A percentile compares a stretch with the other conserved stretches of the same genome.
These are phyloP conservation scores for Trichocomaceae sp. DNA, from an alignment of 2,329 filamentous ascomycete species.

Conservation along the genomic window DNA sequence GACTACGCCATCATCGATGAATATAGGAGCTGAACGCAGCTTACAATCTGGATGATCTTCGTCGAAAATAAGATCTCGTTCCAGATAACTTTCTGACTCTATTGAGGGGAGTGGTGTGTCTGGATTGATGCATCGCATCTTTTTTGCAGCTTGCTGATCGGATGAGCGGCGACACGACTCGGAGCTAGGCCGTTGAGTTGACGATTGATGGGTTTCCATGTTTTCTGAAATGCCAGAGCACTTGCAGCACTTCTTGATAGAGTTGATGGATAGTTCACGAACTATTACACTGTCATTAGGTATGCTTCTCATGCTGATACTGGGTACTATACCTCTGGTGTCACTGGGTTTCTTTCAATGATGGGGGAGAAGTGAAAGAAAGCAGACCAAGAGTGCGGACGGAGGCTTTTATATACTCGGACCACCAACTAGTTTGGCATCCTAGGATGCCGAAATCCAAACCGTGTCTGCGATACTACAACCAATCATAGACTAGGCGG, in stretches of 20 bases:
- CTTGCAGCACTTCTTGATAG: constrained; percentile 6
- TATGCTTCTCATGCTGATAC: neutral
- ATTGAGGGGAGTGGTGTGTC: constrained; percentile 1
- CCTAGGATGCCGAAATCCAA: no score
- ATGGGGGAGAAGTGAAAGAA: no score
- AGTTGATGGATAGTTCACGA: constrained; percentile 5
- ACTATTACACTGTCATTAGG: no score
- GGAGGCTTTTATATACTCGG: no score
- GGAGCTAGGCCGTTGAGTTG: neutral
- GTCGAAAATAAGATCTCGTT: constrained; percentile 3
- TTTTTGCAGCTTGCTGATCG: constrained; percentile 1
- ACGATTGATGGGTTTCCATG: constrained; percentile 3
- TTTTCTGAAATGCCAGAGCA: constrained; percentile 4
- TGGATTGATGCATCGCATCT: constrained; percentile 1
- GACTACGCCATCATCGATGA: neutral
- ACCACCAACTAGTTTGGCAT: no score
- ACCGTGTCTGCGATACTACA: no score
- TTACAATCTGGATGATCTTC: neutral
- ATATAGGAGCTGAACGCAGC: constrained; percentile 1
- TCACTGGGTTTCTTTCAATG: no score
- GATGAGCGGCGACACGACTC: neutral
- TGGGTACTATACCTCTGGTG: no score
- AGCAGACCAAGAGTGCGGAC: no score
- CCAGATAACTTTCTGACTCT: constrained; percentile 5
- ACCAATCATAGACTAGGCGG: no score